A percentile compares a stretch with the other conserved stretches of the same genome.
Conservation (phyloP, 2,329 filamentous ascomycete species). For the Neophaeococcomyces aloes region DNA sequence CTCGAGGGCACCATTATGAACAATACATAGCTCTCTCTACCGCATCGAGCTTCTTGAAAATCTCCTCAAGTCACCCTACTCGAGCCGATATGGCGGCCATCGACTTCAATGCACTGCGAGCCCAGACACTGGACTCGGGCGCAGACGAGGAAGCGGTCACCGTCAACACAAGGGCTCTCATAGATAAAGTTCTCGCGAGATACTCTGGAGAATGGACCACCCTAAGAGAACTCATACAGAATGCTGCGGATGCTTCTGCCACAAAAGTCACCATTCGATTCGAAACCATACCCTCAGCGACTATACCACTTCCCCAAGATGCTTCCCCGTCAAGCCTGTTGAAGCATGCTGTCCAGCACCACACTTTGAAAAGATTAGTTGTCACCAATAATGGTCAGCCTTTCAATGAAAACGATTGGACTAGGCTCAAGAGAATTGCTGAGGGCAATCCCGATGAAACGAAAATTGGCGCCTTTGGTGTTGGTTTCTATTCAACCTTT, state of each 20-base stretch:
- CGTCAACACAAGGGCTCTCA: conserved; percentile 89
- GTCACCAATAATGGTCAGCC: conserved; percentile 86
- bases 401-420: conserved; percentile 87
- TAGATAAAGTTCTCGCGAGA: conserved; percentile 92
- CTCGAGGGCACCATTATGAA: not conserved
- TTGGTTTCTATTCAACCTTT: conserved; percentile 98
- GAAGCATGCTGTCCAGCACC: conserved; percentile 73
- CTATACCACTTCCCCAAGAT: conserved; percentile 56
- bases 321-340: conserved; percentile 60
- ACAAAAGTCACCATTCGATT: conserved; percentile 82
- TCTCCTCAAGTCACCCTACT: no score
- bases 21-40: not conserved
- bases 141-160: conserved; percentile 95
- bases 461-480: conserved; percentile 96
- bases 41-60: conserved; percentile 11
- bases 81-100: conserved; percentile 42
- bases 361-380: conserved; percentile 76
- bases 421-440: conserved; percentile 87
- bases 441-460: conserved; percentile 98
- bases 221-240: conserved; percentile 88
- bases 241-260: conserved; percentile 93
- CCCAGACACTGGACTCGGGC: conserved; percentile 73
- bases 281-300: conserved; percentile 76
- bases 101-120: conserved; percentile 59
- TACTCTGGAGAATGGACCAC: conserved; percentile 92